Evolutionary conservation across 2,329 filamentous ascomycete genomes (phyloP), one percentile per base, ranked within the genome.

Genomic region (Amauroascus niger): DNA sequence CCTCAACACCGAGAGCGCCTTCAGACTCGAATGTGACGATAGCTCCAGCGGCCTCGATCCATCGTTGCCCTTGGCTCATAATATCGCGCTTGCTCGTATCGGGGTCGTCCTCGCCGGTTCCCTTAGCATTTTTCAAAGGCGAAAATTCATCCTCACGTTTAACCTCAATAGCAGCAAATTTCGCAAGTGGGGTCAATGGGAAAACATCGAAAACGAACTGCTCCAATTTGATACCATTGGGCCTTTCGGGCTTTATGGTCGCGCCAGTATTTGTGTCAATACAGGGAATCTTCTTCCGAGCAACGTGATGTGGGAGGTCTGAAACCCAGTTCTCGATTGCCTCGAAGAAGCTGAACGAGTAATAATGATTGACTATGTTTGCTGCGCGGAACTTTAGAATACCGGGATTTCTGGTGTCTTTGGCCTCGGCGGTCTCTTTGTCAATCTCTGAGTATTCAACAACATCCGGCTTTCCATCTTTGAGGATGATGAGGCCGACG

Each of bases 311-410:
- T 14, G 91, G 91, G 50, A 98, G 81, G 70, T 84, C 82, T 74
- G 89, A 79, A 16, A 81, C 83, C 87, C 88, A 96, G 63, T 82
- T 75, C 55, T 93, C 89, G 63, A 96, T 95, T 59, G 82, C 85
- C 70, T 95, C 86, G 47, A 98, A 80, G 79, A 96, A 97, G 61
- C 80, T 76, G 77, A 90, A 91, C 45, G 88, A 95, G 77, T 98
- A 98, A 81, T 97, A 98, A 79, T 98, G 93, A 79, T 98, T 98
- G 74, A 98, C 93, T 63, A 98, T 98, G 77, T 98, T 98, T 66
- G 91, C 93, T 55, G 93, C 91, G 58, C 93, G 86, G 83, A 95
- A 97, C 73, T 91, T 94, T 67, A 98, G 83, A 52, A 96, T 77
- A 55, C 81, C 83, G 2, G 81, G 76, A 65, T 95, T 83, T 71